Conservation (phyloP, 257 asterid species). For the Solanum bukasovii region DNA sequence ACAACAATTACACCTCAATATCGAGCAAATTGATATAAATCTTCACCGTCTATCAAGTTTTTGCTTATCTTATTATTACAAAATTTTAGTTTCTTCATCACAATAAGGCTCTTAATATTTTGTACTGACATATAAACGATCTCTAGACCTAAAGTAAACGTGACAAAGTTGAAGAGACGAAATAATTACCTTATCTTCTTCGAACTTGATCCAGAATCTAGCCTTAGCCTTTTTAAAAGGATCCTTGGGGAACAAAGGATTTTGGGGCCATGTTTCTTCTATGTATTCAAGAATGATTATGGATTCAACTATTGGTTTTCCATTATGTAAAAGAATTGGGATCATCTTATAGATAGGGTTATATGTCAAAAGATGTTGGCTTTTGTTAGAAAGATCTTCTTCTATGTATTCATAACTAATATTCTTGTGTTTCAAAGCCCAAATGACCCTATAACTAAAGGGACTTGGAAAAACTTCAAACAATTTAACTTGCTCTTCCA, state of each 20-base stretch:
- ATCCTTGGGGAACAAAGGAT: not conserved
- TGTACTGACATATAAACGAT: no score
- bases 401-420: slow-evolving; percentile 13
- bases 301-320: slow-evolving; percentile 18
- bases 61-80: no score
- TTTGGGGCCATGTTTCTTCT: slow-evolving; percentile 17
- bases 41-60: no score
- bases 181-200: no score
- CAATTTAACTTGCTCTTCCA: slow-evolving; percentile 13
- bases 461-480: slow-evolving; percentile 17
- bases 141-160: no score
- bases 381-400: slow-evolving; percentile 17
- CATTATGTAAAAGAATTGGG: slow-evolving; percentile 16
- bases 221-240: no score
- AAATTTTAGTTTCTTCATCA: no score
- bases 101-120: no score
- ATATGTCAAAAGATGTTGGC: slow-evolving; percentile 4
- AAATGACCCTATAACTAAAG: slow-evolving; percentile 4
- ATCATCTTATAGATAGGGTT: slow-evolving; percentile 18
- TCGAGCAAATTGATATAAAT: no score
- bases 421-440: slow-evolving; percentile 17
- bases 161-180: no score
- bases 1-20: no score
- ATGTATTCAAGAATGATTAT: slow-evolving; percentile 21
- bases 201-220: no score